Evolutionary conservation across 2,329 filamentous ascomycete genomes (phyloP), one percentile per base, ranked within the genome.

Genomic region (Colletotrichum sp.): DNA sequence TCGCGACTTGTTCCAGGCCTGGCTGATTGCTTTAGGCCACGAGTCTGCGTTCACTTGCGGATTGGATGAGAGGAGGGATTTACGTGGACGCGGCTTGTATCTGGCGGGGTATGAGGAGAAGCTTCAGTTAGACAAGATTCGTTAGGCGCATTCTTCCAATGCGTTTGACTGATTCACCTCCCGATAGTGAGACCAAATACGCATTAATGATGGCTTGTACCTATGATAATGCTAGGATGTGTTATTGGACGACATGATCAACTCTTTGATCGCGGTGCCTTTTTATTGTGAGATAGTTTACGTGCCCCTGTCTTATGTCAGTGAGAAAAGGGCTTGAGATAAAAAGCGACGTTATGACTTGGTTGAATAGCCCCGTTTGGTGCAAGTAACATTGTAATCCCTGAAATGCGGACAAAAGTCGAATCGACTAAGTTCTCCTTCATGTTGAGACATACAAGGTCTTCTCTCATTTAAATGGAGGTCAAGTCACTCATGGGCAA

Each of bases 231-330:
- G 18, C 18, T 3, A 6, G 10, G 18, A 44, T 44, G 4, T n/a
- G 39, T 49, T n/a, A 6, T 7, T n/a, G 39, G 9, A 49, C 6
- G 18, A 4, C 18, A 49, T 49, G 9, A n/a, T 49, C 5, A 49
- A 49, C 9, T 49, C 18, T 49, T 49, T 49, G 34, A 39, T 39
- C 15, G 34, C 34, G 34, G 34, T 36, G 26, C 5, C 30, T 32
- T 13, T 32, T 6, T 13, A 13, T 32, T 32, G 30, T 32, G 30
- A 32, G 30, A 32, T 32, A 5, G 2, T 2, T 12, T 32, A 10
- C 4, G 10, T 1, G 30, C 10, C 30, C 30, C 10, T 32, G 30
- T 1, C 10, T 32, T 0, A 13, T 13, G 30, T 32, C 0, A 13
- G 10, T 32, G 32, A 32, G 2, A 13, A 2, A 13, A 32, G 5